Base-by-base conservation (phyloP, 768 basidiomycete species). In the Xerocomus potaroensis region DNA sequence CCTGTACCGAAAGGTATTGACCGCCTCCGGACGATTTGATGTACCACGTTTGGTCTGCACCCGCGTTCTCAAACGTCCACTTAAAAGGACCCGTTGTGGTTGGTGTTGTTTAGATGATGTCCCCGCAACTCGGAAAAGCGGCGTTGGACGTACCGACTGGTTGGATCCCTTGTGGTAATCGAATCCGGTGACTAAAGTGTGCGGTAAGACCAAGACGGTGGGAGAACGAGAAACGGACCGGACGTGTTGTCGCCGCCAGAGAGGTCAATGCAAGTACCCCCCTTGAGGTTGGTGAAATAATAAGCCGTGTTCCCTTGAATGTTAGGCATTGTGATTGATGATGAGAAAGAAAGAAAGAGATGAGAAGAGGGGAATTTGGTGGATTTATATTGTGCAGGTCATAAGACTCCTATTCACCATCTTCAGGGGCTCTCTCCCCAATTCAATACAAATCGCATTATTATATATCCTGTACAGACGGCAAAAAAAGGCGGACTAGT, bases 241-340 rank as follows among this genome's bases (percentile, higher is more conserved):
- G 76, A 69, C 8, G 37, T 58, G 48, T 76, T 70, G 57, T 82
- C 79, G 8, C 48, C 66, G 3, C 73, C 78, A 15, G 80, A 82
- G 46, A 83, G 69, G 55, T 83, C 80, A 21, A 81, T 51, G 22
- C 71, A 76, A 5, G 75, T 82, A 3, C 71, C 72, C 8, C 72
- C 67, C 61, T 78, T 73, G 55, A 63, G 70, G 62, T 83, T 84
- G 32, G 59, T 66, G 54, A 83, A 69, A 27, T 53, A 68, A 65
- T 77, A 82, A 0, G 56, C 67, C 14, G 30, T 45, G 16, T 76
- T 74, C 14, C 48, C 55, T 50, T 66, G 57, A 41, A 74, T 50
- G 54, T 14, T 29, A 30, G 55, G 8, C 65, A 66, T 65, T 0
- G 16, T 34, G 30, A n/a, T 18, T 21, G 14, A 15, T 11, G 36